phyloP scores from a whole-genome alignment of 306 rosid genomes.

The Canavalia gladiata region DNA sequence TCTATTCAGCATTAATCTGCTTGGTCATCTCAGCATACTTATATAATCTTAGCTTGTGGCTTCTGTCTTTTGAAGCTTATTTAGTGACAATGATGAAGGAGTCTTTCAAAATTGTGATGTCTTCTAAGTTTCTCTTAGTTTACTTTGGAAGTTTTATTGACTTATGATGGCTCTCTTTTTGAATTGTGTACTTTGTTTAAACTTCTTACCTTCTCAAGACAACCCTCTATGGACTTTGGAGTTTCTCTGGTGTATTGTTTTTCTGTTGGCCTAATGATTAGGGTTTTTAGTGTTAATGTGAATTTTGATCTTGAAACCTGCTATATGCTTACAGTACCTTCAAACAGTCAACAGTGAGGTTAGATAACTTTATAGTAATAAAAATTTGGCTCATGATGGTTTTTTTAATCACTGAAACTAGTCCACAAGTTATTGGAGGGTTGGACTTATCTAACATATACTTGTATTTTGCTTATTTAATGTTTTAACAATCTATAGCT shows the following conservation, averaged over 20 bases:
- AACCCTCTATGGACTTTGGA: constrained; percentile 1
- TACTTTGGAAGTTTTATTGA: not conserved
- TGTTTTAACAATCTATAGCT: not conserved
- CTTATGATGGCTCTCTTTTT: too few species aligned
- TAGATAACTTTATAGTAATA: not conserved
- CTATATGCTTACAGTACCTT: not conserved
- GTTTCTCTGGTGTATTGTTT: not conserved
- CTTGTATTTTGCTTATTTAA: constrained; percentile 12
- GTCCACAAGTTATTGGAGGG: not conserved
- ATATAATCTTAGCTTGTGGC: not conserved
- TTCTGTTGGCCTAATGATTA: not conserved
- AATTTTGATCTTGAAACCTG: not conserved
- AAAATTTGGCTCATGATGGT: not conserved
- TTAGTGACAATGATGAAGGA: not conserved
- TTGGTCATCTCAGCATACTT: not conserved
- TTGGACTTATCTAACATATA: not conserved
- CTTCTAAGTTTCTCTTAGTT: not conserved
- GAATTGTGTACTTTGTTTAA: not conserved
- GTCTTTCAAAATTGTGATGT: not conserved
- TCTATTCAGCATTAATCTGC: not conserved
- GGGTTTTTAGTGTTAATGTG: not conserved
- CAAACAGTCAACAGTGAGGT: not conserved
- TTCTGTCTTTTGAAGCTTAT: not conserved
- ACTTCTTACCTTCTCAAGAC: not conserved
- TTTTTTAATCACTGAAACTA: not conserved